Base-by-base conservation (phyloP, 257 asterid genomes). In the Agastache rugosa region DNA sequence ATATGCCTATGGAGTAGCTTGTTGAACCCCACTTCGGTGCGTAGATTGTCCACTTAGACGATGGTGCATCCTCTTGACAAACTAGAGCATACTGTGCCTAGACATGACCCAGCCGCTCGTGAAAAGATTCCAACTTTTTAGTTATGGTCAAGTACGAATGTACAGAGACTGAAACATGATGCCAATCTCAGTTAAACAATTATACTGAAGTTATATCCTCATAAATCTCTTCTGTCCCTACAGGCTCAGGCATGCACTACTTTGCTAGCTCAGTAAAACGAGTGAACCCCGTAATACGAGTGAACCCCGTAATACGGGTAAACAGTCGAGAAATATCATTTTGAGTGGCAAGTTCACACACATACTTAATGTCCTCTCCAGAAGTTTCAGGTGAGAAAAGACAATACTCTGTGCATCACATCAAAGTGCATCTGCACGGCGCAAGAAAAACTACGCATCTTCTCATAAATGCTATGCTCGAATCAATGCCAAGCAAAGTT, bases 401-500 rank as follows among this genome's bases (percentile, higher is more conserved):
- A 22, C 31, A 35, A 58, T 29, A 62, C 9, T 53, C 34, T 47
- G 58, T 41, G 61, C 20, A 41, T 45, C 63, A 41, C 20, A 31
- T 51, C 67, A 55, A 61, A 53, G 73, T 56, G 74, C 63, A 34
- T 63, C 37, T 23, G 56, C 23, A 25, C 66, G 20, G 22, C n/a
- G 4, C 62, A 47, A 47, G 66, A n/a, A 44, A 45, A 47, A 60
- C 7, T 31, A 4, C 7, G 37, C 37, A 11, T 16, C 8, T 69
- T 79, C 60, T 45, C 73, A 67, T 22, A 55, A 63, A 71, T 27
- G 37, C 69, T n/a, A 55, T 59, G 63, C 76, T 65, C 42, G 29
- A 74, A 58, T 47, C 60, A 70, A 12, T 66, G 72, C 23, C 41
- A 69, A 23, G 47, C 69, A 69, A 29, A 42, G 50, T 65, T 50